phyloP scores from a whole-genome alignment of 2,329 filamentous ascomycete genomes.

The Thielaviopsis populi region DNA sequence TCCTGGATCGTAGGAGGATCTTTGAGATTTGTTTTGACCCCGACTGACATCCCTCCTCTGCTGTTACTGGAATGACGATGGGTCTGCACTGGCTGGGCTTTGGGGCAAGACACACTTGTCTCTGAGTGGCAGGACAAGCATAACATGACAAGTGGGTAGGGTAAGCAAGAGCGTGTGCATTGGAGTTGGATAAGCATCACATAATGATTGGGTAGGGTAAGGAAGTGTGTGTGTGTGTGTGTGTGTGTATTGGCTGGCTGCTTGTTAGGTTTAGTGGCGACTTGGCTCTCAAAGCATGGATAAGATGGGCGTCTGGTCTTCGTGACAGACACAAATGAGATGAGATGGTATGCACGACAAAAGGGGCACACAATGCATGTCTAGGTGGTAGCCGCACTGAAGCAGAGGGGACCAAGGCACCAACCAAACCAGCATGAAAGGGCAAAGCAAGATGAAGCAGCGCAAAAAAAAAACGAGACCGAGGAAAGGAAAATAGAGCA shows the following conservation, averaged over 20 bases:
- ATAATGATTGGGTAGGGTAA: neutral
- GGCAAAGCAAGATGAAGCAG: neutral
- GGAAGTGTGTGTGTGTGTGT: neutral
- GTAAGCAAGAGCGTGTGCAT: neutral
- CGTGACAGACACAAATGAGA: neutral
- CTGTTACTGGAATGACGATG: neutral
- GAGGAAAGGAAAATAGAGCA: neutral
- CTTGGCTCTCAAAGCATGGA: neutral
- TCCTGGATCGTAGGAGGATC: constrained; percentile 1
- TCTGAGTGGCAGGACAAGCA: neutral
- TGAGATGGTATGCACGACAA: constrained; percentile 14
- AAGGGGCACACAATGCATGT: constrained; percentile 9
- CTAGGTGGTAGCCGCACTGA: neutral
- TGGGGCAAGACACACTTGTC: neutral
- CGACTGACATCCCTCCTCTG: neutral
- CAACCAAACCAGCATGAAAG: neutral
- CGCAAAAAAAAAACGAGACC: neutral
- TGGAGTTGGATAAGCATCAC: neutral
- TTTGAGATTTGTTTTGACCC: neutral
- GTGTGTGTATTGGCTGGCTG: no score
- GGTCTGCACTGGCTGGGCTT: neutral
- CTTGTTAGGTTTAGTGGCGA: neutral
- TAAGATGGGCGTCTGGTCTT: no score
- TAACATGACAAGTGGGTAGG: neutral
- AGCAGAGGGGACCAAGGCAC: constrained; percentile 2